These are phyloP conservation scores for Suhomyces yuchorum DNA, from an alignment of 1,139 yeast genomes.

Conservation along the genomic window DNA sequence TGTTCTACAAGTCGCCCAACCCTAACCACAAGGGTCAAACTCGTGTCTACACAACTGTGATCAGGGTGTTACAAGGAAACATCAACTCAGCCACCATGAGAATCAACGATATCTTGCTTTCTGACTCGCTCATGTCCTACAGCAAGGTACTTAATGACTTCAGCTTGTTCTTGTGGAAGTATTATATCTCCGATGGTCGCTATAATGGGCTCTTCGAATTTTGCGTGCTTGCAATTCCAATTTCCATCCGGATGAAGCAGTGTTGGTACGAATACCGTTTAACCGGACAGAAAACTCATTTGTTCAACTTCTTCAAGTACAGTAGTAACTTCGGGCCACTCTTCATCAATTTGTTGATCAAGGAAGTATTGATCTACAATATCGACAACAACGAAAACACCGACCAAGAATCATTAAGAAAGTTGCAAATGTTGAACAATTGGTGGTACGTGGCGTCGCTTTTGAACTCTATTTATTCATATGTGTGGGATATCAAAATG, in stretches of 20 bases:
- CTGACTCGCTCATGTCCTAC: slow-evolving; percentile 82
- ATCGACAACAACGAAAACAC: slow-evolving; percentile 10
- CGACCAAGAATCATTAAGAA: slow-evolving; percentile 11
- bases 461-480: slow-evolving; percentile 73
- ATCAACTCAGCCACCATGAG: slow-evolving; percentile 59
- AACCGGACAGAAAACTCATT: slow-evolving; percentile 54
- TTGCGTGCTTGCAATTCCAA: slow-evolving; percentile 59
- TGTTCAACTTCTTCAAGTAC: slow-evolving; percentile 76
- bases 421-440: slow-evolving; percentile 21
- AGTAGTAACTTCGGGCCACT: slow-evolving; percentile 67
- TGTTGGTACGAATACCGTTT: slow-evolving; percentile 68
- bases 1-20: slow-evolving; percentile 15
- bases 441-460: slow-evolving; percentile 58
- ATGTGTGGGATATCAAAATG: slow-evolving; percentile 82
- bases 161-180: slow-evolving; percentile 45
- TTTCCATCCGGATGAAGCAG: slow-evolving; percentile 72
- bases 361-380: slow-evolving; percentile 20
- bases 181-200: slow-evolving; percentile 27
- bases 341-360: slow-evolving; percentile 45
- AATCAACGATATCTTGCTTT: slow-evolving; percentile 74
- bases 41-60: slow-evolving; percentile 49
- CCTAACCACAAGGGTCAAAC: slow-evolving; percentile 36
- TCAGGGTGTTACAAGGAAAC: slow-evolving; percentile 56
- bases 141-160: slow-evolving; percentile 74
- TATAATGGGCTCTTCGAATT: slow-evolving; percentile 48